Evolutionary conservation across 306 rosid genomes (phyloP).

Genomic region (Chamaecrista fasciculata): DNA sequence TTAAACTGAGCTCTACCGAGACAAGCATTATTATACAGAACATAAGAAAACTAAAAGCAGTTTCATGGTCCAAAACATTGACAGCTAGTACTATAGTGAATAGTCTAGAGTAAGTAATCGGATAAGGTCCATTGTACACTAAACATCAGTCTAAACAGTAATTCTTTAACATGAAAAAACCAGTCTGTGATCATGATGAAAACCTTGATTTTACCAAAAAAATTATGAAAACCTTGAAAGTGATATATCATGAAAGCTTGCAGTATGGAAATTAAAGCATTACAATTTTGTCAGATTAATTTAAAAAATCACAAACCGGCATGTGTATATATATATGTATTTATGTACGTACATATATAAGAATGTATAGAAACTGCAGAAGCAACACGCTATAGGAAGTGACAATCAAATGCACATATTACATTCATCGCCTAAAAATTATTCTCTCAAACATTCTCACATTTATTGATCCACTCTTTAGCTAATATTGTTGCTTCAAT

Average conservation of each 20-base stretch:
- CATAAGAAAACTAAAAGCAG: slow-evolving; percentile 1
- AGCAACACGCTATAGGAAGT: slow-evolving; percentile 1
- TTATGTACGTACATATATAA: too few relatives aligned
- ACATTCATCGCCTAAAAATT: slow-evolving; percentile 19
- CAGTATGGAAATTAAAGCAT: background rate
- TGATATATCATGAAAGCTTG: slow-evolving; percentile 17
- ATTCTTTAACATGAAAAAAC: background rate
- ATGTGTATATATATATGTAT: background rate
- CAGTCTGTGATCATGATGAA: background rate
- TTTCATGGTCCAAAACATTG: background rate
- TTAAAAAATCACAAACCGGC: background rate
- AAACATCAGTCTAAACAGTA: slow-evolving; percentile 2
- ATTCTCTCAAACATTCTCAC: slow-evolving; percentile 18
- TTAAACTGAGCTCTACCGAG: background rate
- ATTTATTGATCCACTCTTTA: slow-evolving; percentile 12
- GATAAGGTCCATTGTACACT: background rate
- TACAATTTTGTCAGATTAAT: background rate
- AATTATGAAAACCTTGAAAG: slow-evolving; percentile 10
- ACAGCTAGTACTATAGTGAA: background rate
- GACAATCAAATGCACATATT: slow-evolving; percentile 13
- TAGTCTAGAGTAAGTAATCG: background rate
- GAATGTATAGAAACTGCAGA: slow-evolving; percentile 2
- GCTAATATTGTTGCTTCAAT: slow-evolving; percentile 18
- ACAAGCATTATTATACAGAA: slow-evolving; percentile 26
- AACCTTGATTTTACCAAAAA: too few relatives aligned